Base-by-base conservation (phyloP, 345 rosid species). In the Pistacia vera region DNA sequence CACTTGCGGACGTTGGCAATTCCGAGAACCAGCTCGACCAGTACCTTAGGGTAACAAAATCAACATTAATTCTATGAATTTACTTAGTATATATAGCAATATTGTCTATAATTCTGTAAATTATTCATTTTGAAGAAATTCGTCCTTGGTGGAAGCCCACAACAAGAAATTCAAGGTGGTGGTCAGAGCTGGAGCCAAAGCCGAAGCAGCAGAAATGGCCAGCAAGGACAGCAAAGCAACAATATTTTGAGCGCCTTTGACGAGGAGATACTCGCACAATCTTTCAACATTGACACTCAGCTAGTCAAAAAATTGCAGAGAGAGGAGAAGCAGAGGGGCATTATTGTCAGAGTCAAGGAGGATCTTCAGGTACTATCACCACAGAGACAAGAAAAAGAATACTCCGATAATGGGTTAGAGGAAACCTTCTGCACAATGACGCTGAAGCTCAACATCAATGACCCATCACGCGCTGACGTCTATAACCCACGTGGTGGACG, bases 401-500 rank as follows among this genome's bases (percentile, higher is more conserved):
- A n/a, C 52, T 7, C 2, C 6, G 61, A 30, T 17, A 87, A 91
- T 60, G 94, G 94, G 36, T 6, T 93, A 1, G 93, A 89, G 59
- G 97, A 90, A 75, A 88, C 91, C 4, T 60, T 85, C 56, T 89
- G 93, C 86, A 70, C 90, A 18, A 69, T 81, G 55, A 87, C 83
- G 77, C 52, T 90, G 16, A 83, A 38, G 49, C 86, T 85, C 73
- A 85, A 85, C 61, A 75, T 88, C n/a, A 73, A 84, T 36, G 82
- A 85, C 46, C 92, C 97, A 22, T 76, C 80, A 46, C 79, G 70
- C 6, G 88, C 90, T 0, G 97, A 89, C 75, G 18, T 85, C 17
- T 93, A 80, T 70, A 88, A 88, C 85, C 88, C 93, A n/a, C 84
- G 85, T 4, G 90, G 81, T 1, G 98, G 93, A 4, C 87, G 92